phyloP scores from a whole-genome alignment of 1,284 basidiomycete species.

The Quambalaria eucalypti region DNA sequence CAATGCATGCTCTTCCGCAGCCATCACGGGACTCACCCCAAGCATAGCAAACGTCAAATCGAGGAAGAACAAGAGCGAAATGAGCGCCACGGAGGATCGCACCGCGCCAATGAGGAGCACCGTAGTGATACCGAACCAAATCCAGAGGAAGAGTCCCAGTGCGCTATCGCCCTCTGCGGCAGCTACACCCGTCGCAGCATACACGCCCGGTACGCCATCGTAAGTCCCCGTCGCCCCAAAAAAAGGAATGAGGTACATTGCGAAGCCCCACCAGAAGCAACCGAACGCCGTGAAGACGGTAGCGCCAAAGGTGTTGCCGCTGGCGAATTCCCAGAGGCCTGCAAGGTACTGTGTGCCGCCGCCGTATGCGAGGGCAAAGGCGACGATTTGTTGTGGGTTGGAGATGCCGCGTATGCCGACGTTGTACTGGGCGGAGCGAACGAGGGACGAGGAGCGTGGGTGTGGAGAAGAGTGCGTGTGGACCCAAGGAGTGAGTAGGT shows the following conservation, averaged over 20 bases:
- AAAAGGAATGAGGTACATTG: slow-evolving; percentile 22
- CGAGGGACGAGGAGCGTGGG: slow-evolving; percentile 22
- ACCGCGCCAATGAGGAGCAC: slow-evolving; percentile 19
- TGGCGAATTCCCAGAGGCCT: slow-evolving; percentile 31
- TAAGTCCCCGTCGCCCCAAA: slow-evolving; percentile 23
- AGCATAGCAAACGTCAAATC: slow-evolving; percentile 8
- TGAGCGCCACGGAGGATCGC: slow-evolving; percentile 17
- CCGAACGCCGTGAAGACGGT: slow-evolving; percentile 12
- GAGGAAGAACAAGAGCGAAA: slow-evolving; percentile 15
- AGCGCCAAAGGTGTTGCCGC: slow-evolving; percentile 31
- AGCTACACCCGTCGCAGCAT: slow-evolving; percentile 7
- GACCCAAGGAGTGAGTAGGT: slow-evolving; percentile 20
- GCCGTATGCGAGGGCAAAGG: slow-evolving; percentile 8
- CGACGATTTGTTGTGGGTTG: slow-evolving; percentile 17
- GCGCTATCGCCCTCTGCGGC: slow-evolving; percentile 15
- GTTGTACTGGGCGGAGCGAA: no score
- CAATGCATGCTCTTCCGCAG: no score
- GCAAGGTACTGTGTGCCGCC: slow-evolving; percentile 28
- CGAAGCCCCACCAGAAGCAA: slow-evolving; percentile 34
- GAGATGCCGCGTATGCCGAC: slow-evolving; percentile 15
- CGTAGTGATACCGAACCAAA: slow-evolving; percentile 33
- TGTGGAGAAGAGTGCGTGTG: no score
- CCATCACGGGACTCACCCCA: no score
- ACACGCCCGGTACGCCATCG: slow-evolving; percentile 22
- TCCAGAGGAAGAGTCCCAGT: slow-evolving; percentile 23